A percentile compares a stretch with the other conserved stretches of the same genome.
These are phyloP conservation scores for Collybiopsis confluens DNA, from an alignment of 768 basidiomycete species.

Conservation along the genomic window DNA sequence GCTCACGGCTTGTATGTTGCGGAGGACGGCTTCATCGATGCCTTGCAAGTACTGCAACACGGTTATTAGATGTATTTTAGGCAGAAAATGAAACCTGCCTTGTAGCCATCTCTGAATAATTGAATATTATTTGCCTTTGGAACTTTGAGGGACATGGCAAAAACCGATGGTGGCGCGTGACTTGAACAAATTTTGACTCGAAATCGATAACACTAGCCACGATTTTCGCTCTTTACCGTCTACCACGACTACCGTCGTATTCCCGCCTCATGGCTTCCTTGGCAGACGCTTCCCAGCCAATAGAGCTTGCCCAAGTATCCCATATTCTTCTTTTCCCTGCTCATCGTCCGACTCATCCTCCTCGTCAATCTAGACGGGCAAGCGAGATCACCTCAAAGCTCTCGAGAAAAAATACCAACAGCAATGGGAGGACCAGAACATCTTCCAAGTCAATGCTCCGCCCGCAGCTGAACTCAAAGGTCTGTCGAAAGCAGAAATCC, in stretches of 20 bases:
- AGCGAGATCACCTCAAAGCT: slow-evolving; percentile 81
- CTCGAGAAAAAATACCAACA: slow-evolving; percentile 85
- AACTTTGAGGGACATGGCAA: slow-evolving; percentile 85
- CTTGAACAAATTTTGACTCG: too few relatives aligned
- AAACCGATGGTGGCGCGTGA: too few relatives aligned
- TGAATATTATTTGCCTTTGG: slow-evolving; percentile 85
- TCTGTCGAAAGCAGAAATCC: slow-evolving; percentile 61
- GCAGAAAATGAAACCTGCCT: slow-evolving; percentile 42
- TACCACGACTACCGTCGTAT: slow-evolving; percentile 1
- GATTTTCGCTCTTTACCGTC: slow-evolving; percentile 3
- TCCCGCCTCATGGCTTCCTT: neutral
- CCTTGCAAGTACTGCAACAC: slow-evolving; percentile 68
- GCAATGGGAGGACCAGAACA: slow-evolving; percentile 68
- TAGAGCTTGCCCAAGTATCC: slow-evolving; percentile 64
- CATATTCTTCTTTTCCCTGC: slow-evolving; percentile 6
- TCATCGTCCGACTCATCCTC: slow-evolving; percentile 9
- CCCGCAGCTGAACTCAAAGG: slow-evolving; percentile 57
- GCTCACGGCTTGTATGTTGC: slow-evolving; percentile 94
- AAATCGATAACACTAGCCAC: neutral
- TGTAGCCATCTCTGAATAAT: slow-evolving; percentile 97
- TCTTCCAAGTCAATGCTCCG: slow-evolving; percentile 88
- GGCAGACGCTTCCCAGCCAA: slow-evolving; percentile 41
- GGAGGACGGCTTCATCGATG: slow-evolving; percentile 93
- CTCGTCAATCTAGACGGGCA: slow-evolving; percentile 67
- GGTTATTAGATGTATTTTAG: neutral